A percentile compares a stretch with the other conserved stretches of the same genome.
phyloP scores from a whole-genome alignment of 257 asterid species.

The Ophiorrhiza pumila region DNA sequence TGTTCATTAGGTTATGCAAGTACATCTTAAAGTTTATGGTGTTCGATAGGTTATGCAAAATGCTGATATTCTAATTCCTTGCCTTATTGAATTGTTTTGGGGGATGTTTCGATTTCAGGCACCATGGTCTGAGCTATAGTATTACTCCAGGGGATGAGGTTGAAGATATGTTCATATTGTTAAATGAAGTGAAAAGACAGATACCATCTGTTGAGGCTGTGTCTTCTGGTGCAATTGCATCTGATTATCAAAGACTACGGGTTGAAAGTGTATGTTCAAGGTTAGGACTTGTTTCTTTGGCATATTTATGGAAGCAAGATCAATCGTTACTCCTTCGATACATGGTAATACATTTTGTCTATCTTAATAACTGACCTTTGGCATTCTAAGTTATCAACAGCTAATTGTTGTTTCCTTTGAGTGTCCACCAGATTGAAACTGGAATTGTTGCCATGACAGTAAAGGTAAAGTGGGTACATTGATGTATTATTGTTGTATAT shows the following conservation, averaged over 20 bases:
- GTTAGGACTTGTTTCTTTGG: slow-evolving; percentile 86
- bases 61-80: neutral
- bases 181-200: slow-evolving; percentile 76
- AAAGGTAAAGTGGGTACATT: slow-evolving; percentile 49
- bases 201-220: slow-evolving; percentile 84
- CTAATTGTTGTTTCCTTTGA: slow-evolving; percentile 20
- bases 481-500: neutral
- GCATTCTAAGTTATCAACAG: slow-evolving; percentile 2
- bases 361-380: slow-evolving; percentile 4
- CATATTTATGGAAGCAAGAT: slow-evolving; percentile 94
- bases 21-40: neutral
- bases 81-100: neutral
- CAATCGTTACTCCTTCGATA: slow-evolving; percentile 75
- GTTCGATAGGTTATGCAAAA: neutral
- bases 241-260: slow-evolving; percentile 93
- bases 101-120: slow-evolving; percentile 39
- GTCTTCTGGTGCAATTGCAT: slow-evolving; percentile 95
- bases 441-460: slow-evolving; percentile 78
- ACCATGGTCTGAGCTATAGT: slow-evolving; percentile 72
- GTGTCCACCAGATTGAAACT: slow-evolving; percentile 52
- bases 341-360: slow-evolving; percentile 53
- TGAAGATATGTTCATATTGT: slow-evolving; percentile 86
- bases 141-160: slow-evolving; percentile 97
- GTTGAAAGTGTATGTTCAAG: slow-evolving; percentile 95
- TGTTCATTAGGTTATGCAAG: neutral